These are phyloP conservation scores for Aquilaria sinensis DNA, from an alignment of 345 rosid genomes.

Conservation along the genomic window DNA sequence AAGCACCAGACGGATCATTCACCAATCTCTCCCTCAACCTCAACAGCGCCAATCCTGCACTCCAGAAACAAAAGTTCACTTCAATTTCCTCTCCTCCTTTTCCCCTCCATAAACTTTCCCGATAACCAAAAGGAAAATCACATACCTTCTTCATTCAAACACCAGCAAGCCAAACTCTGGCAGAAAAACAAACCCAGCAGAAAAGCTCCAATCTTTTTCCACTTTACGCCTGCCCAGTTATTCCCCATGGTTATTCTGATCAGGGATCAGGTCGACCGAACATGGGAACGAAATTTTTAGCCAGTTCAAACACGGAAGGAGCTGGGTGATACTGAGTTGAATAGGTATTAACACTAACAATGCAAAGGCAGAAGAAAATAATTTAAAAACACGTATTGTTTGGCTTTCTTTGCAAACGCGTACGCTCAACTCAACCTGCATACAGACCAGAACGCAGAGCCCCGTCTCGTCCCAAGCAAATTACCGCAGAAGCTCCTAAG, in stretches of 20 bases:
- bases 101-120: too few species aligned
- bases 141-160: too few species aligned
- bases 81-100: not conserved
- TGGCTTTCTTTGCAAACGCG: conserved; percentile 5
- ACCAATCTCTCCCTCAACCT: conserved; percentile 55
- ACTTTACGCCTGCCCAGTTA: too few species aligned
- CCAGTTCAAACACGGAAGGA: not conserved
- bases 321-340: not conserved
- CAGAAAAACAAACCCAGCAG: too few species aligned
- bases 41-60: conserved; percentile 56
- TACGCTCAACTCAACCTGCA: not conserved
- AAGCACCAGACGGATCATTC: conserved; percentile 68
- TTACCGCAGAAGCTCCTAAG: too few species aligned
- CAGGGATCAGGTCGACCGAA: not conserved
- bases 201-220: not conserved
- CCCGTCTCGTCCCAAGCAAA: too few species aligned
- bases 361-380: not conserved
- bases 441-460: too few species aligned
- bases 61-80: too few species aligned
- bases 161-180: too few species aligned
- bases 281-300: not conserved
- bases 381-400: not conserved
- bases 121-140: not conserved
- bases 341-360: not conserved
- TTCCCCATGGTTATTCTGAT: not conserved